Percentiles rank a stretch among this genome's conserved stretches.
phyloP scores from a whole-genome alignment of 1,284 basidiomycete genomes.

The Rhodotorula mucilaginosa region DNA sequence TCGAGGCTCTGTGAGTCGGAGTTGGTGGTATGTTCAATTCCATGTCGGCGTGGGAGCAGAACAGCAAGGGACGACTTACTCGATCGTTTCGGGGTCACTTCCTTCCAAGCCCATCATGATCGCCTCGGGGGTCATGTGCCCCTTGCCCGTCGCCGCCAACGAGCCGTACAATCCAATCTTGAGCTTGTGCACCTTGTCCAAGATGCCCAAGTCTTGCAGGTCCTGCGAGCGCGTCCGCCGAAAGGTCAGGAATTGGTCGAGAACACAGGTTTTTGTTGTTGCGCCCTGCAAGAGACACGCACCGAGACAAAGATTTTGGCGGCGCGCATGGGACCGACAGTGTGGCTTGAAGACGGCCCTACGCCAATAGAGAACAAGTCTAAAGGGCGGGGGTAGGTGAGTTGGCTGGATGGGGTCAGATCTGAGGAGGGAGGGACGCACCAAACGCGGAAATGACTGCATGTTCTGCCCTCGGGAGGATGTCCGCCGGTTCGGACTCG shows the following conservation, averaged over 20 bases:
- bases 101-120: slow-evolving; percentile 79
- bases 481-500: not conserved
- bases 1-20: slow-evolving; percentile 11
- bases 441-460: slow-evolving; percentile 84
- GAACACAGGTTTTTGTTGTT: not conserved
- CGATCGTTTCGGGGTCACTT: slow-evolving; percentile 63
- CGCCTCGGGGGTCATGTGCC: slow-evolving; percentile 83
- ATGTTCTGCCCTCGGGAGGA: slow-evolving; percentile 61
- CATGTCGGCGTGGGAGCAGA: slow-evolving; percentile 51
- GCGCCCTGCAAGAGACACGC: slow-evolving; percentile 45
- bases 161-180: slow-evolving; percentile 77
- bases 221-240: slow-evolving; percentile 51
- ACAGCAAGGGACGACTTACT: slow-evolving; percentile 50
- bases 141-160: slow-evolving; percentile 66
- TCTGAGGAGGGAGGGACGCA: slow-evolving; percentile 13
- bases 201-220: slow-evolving; percentile 64
- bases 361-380: slow-evolving; percentile 91
- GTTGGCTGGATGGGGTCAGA: not conserved
- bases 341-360: slow-evolving; percentile 55
- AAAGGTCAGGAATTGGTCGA: not conserved
- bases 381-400: not conserved
- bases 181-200: slow-evolving; percentile 72
- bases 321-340: slow-evolving; percentile 85
- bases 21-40: not conserved
- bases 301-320: slow-evolving; percentile 69